Conservation (phyloP, 73 alveolate species). For the Stentor roeselii region DNA sequence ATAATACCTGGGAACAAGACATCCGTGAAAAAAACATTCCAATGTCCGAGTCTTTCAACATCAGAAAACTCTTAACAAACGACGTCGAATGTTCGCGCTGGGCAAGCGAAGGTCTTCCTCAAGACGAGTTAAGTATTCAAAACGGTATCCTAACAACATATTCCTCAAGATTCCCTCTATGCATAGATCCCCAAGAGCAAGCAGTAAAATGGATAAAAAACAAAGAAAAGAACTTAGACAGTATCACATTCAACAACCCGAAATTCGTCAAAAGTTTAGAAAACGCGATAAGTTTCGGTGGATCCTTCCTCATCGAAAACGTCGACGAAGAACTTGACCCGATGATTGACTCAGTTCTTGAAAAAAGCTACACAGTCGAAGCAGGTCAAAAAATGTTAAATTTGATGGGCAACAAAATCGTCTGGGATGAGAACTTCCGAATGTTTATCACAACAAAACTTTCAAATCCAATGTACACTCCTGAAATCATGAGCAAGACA, state of each 20-base stretch:
- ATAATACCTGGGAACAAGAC: constrained; percentile 93
- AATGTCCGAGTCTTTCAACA: constrained; percentile 83
- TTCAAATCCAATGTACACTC: constrained; percentile 98
- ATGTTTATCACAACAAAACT: constrained; percentile 97
- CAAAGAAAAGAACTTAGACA: constrained; percentile 84
- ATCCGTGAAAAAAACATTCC: constrained; percentile 83
- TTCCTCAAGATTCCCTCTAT: constrained; percentile 97
- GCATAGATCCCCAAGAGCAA: constrained; percentile 98
- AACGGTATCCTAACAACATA: constrained; percentile 96
- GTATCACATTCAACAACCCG: constrained; percentile 87
- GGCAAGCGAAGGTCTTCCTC: constrained; percentile 99
- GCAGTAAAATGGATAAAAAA: constrained; percentile 89
- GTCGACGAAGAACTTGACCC: constrained; percentile 98
- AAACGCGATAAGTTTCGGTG: constrained; percentile 87
- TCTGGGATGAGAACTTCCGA: constrained; percentile 88
- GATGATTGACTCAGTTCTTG: constrained; percentile 98
- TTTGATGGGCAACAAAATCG: constrained; percentile 76
- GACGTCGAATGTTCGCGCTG: constrained; percentile 98
- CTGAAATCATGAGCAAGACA: constrained; percentile 98
- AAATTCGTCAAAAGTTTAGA: constrained; percentile 94
- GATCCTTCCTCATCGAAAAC: constrained; percentile 78
- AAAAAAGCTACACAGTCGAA: constrained; percentile 89
- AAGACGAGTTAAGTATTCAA: constrained; percentile 96
- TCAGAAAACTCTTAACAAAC: constrained; percentile 93
- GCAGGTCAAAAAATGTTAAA: constrained; percentile 86